A percentile compares a stretch with the other conserved stretches of the same genome.
These are phyloP conservation scores for Sporisorium graminicola DNA, from an alignment of 1,284 basidiomycete genomes.

Conservation along the genomic window DNA sequence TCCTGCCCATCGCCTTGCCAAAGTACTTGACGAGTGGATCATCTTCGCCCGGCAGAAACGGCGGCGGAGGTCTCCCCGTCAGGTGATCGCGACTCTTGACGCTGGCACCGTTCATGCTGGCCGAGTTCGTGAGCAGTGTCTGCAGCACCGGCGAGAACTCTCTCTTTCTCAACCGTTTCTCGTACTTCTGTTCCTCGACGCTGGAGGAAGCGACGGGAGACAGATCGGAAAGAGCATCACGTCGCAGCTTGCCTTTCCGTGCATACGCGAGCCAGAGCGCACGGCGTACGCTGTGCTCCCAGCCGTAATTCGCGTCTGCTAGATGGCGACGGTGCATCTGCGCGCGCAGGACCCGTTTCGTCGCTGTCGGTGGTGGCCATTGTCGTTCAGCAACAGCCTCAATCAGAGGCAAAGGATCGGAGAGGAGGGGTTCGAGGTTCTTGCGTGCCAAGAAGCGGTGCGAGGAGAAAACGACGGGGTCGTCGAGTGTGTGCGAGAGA, in stretches of 20 bases:
- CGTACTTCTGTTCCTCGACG: background rate
- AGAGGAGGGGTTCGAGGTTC: slow-evolving; percentile 40
- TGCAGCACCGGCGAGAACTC: slow-evolving; percentile 7
- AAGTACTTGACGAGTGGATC: slow-evolving; percentile 28
- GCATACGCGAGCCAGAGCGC: slow-evolving; percentile 37
- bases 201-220: slow-evolving; percentile 3
- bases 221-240: slow-evolving; percentile 31
- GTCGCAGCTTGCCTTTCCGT: slow-evolving; percentile 28
- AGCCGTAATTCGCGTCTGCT: slow-evolving; percentile 45
- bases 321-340: slow-evolving; percentile 36
- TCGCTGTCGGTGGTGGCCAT: slow-evolving; percentile 14
- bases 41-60: slow-evolving; percentile 27
- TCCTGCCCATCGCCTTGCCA: slow-evolving; percentile 14
- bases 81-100: slow-evolving; percentile 20
- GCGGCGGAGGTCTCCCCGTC: slow-evolving; percentile 27
- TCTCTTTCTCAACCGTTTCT: slow-evolving; percentile 5
- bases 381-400: background rate
- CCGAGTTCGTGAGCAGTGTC: slow-evolving; percentile 12
- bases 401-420: too few species aligned
- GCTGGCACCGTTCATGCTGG: slow-evolving; percentile 28
- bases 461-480: slow-evolving; percentile 27
- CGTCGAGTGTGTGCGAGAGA: slow-evolving; percentile 23
- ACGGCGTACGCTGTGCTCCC: slow-evolving; percentile 38
- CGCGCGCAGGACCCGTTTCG: slow-evolving; percentile 18
- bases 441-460: slow-evolving; percentile 39